Evolutionary conservation across 1,284 basidiomycete genomes (phyloP).

Genomic region (Amylostereum areolatum): DNA sequence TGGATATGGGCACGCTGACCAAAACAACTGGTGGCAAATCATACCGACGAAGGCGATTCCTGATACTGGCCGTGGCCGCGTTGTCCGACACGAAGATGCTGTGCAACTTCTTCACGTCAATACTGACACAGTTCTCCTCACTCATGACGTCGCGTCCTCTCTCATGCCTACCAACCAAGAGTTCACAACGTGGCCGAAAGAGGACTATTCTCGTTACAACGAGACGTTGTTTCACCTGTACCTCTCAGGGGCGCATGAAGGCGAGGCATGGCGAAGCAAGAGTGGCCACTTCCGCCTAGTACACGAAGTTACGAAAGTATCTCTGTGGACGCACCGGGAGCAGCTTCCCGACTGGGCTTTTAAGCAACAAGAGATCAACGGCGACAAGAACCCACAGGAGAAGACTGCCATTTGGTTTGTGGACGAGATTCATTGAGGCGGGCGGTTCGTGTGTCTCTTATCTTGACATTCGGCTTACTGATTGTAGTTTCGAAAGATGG

Average conservation of each 20-base stretch:
- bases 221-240: constrained; percentile 83
- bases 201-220: constrained; percentile 69
- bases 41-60: constrained; percentile 91
- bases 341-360: constrained; percentile 94
- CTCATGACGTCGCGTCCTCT: constrained; percentile 97
- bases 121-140: constrained; percentile 81
- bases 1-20: constrained; percentile 90
- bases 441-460: constrained; percentile 45
- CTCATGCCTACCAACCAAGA: constrained; percentile 98
- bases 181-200: constrained; percentile 85
- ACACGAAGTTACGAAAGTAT: constrained; percentile 87
- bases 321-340: constrained; percentile 87
- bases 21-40: constrained; percentile 96
- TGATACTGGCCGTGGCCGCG: constrained; percentile 81
- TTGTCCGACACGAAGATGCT: constrained; percentile 85
- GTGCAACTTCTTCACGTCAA: constrained; percentile 87
- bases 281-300: constrained; percentile 86
- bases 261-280: constrained; percentile 86
- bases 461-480: constrained; percentile 1
- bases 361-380: constrained; percentile 97
- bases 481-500: constrained; percentile 34
- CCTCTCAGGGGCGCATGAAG: constrained; percentile 68
- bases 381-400: constrained; percentile 89
- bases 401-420: constrained; percentile 85
- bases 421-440: constrained; percentile 77